Evolutionary conservation across 805 yeast genomes (phyloP).

Genomic region (Saccharomyces jurei): DNA sequence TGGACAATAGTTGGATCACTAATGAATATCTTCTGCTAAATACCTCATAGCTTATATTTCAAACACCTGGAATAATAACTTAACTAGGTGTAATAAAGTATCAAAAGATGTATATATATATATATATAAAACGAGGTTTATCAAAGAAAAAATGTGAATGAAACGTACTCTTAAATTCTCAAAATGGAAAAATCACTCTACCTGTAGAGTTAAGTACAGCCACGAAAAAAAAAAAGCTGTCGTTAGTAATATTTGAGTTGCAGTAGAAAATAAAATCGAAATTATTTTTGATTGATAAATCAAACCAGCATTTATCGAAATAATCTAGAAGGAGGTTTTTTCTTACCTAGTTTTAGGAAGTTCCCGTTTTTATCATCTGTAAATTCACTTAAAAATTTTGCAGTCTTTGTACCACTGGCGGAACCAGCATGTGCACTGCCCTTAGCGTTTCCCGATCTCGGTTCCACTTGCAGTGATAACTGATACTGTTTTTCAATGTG

Average conservation of each 20-base stretch:
- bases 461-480: conserved; percentile 64
- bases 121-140: not conserved
- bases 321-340: not conserved
- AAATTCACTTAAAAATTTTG: not conserved
- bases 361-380: not conserved
- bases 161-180: not conserved
- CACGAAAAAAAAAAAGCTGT: not conserved
- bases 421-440: not conserved
- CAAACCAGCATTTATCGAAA: not conserved
- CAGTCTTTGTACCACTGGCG: not conserved
- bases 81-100: not conserved
- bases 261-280: not conserved
- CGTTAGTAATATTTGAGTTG: not conserved
- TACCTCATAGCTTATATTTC: not conserved
- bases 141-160: not conserved
- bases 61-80: not conserved
- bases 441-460: conserved; percentile 25
- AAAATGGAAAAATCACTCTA: not conserved
- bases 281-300: not conserved
- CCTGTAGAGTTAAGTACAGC: not conserved
- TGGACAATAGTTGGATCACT: not conserved
- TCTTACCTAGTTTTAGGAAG: conserved; percentile 1
- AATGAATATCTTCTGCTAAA: too few species aligned
- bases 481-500: conserved; percentile 74
- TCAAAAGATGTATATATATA: not conserved